A percentile compares a stretch with the other conserved stretches of the same genome.
phyloP scores from a whole-genome alignment of 2,329 filamentous ascomycete species.

The Monilinia laxa region DNA sequence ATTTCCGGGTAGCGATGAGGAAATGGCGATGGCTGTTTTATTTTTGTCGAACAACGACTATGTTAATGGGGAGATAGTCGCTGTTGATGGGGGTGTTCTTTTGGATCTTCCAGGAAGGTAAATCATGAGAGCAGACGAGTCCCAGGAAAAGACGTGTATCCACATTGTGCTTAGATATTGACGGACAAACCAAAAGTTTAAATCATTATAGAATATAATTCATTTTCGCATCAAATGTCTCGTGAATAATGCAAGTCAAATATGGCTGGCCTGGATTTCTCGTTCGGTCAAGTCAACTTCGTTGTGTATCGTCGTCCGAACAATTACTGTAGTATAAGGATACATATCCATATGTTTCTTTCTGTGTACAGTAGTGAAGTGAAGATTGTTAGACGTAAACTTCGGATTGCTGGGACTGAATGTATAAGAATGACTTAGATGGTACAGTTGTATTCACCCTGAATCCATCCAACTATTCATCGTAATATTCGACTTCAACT shows the following conservation, averaged over 20 bases:
- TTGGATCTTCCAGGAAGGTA: constrained; percentile 39
- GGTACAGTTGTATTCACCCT: not conserved
- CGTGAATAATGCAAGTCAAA: not conserved
- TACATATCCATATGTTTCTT: not conserved
- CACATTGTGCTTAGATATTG: not conserved
- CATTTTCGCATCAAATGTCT: not conserved
- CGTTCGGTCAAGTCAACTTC: not conserved
- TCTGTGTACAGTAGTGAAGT: no score
- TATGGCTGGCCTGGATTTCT: not conserved
- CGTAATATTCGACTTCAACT: not conserved
- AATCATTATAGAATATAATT: not conserved
- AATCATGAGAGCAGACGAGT: not conserved
- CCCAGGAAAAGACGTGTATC: not conserved
- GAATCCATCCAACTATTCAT: no score
- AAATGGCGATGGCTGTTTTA: constrained; percentile 57
- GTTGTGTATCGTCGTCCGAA: not conserved
- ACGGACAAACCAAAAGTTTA: not conserved
- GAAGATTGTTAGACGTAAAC: not conserved
- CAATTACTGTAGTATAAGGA: no score
- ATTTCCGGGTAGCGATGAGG: constrained; percentile 37
- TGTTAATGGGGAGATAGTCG: constrained; percentile 43
- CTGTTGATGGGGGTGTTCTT: constrained; percentile 53
- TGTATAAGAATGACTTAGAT: not conserved
- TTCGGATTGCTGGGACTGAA: not conserved
- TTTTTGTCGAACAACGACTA: constrained; percentile 48